Base-by-base conservation (phyloP, 169 alveolate species). In the Eimeria falciformis region DNA sequence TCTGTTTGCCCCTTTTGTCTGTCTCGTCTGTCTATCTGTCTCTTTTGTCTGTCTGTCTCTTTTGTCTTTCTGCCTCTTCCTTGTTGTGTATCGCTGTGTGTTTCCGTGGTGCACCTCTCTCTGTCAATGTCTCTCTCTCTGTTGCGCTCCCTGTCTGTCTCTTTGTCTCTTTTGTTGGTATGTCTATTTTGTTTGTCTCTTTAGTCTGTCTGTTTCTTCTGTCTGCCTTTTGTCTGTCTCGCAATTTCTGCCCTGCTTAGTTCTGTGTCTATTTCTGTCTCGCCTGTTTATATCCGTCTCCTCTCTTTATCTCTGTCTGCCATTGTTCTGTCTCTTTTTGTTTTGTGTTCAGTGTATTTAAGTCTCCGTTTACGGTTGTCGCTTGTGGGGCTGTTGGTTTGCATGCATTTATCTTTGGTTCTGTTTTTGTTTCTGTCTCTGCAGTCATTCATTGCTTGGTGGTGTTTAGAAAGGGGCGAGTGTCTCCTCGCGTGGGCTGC, bases 401-500 rank as follows among this genome's bases (percentile, higher is more conserved):
- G 62, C 62, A 50, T 50, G 62, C 62, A 50, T 50, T 14, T 50
- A 11, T 14, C 62, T 7, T 7, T 14, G 14, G 14, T 50, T 7
- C 62, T 50, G 7, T 14, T 11, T 50, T 50, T 50, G 62, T n/a
- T n/a, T n/a, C n/a, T n/a, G n/a, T n/a, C n/a, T n/a, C n/a, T n/a
- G n/a, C 62, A 50, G 62, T 50, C 62, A 7, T 50, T 50, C 62
- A 50, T 50, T 14, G 62, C 62, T 7, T 50, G 62, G 62, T 50
- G 62, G 62, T 50, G 62, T 25, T 12, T 21, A 6, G 75, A 62
- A 25, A 12, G n/a, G 75, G 75, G 75, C 5, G 75, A 62, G 37
- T 62, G 37, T 62, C 75, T 62, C 11, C 75, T 56, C 75, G 89
- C 50, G 17, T 79, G 69, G 75, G 89, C 45, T 5, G 89, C 37